Evolutionary conservation across 2,329 filamentous ascomycete species (phyloP), one percentile per base, ranked within the genome.

Genomic region (Verticillium dahliae): DNA sequence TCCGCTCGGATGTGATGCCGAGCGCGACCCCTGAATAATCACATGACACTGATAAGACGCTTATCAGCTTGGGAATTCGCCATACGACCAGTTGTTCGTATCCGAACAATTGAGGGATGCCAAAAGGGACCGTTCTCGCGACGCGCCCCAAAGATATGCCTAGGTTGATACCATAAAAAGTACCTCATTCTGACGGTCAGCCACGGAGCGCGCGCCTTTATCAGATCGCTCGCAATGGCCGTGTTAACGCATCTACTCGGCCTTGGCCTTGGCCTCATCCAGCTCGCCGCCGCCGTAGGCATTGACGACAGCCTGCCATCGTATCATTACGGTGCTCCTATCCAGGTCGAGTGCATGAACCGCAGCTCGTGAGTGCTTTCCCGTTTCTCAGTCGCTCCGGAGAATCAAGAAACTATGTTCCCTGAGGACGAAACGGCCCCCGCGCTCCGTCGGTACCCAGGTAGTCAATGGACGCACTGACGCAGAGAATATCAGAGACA

Each of bases 281-380:
- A 55, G 41, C 61, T 71, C 45, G 70, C 67, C 22, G 67, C 65
- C 6, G 74, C 72, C 6, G 37, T 33, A 7, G 67, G 67, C 4
- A 70, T 69, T 52, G 78, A 80, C 62, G 75, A 78, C 63, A 71
- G 75, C 33, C 75, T 87, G 55, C 85, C 85, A 0, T 86, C 85
- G 34, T 88, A 88, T 70, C 83, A 85, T 68, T 89, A 88, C 70
- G 86, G 86, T 67, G 87, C 88, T 14, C 74, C 83, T 11, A 88
- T 92, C 63, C 80, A 82, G 41, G 86, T 92, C 22, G 87, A 88
- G 69, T 92, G 89, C 77, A 84, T 92, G 80, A 89, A 90, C 70
- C 82, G 89, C 63, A 90, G 86, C 74, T 84, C 87, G 88, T 90
- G 69, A 76, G 86, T 80, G 22, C n/a, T 6, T 5, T 27, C 54